Conservation (phyloP, 2,329 filamentous ascomycete species). For the Colletotrichum abscissum region DNA sequence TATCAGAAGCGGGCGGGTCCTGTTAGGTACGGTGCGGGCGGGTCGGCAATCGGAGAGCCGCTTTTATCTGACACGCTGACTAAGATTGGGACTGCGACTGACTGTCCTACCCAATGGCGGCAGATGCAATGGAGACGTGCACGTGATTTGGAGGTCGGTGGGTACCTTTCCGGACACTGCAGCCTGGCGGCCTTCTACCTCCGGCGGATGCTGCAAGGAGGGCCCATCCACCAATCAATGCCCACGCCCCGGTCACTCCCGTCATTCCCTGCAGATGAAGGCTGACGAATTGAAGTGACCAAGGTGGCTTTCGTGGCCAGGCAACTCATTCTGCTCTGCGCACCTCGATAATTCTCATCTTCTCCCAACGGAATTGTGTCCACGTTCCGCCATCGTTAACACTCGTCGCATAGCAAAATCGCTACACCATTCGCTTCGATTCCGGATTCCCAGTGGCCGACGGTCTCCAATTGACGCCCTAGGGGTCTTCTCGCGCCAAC, state of each 20-base stretch:
- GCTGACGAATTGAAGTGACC: conserved; percentile 29
- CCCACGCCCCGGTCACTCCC: conserved; percentile 18
- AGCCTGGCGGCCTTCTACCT: conserved; percentile 1
- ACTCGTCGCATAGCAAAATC: background rate
- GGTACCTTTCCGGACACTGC: background rate
- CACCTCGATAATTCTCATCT: background rate
- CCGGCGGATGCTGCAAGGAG: conserved; percentile 21
- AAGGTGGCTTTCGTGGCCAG: conserved; percentile 14
- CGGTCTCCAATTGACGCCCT: conserved; percentile 22
- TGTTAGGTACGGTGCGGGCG: background rate
- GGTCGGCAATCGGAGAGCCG: background rate
- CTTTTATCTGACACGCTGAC: background rate
- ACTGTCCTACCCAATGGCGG: background rate
- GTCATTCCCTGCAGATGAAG: conserved; percentile 29
- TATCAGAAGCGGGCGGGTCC: background rate
- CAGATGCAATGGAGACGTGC: accelerated
- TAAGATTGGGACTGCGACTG: background rate
- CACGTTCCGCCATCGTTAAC: background rate
- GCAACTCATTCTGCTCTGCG: background rate
- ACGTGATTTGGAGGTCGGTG: background rate
- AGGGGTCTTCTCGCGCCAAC: background rate
- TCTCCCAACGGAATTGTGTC: background rate
- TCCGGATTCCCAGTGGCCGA: background rate
- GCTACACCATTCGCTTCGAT: background rate
- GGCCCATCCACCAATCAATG: conserved; percentile 30